phyloP scores from a whole-genome alignment of 495 filamentous ascomycete species.

The Penicillium simplicissimum region DNA sequence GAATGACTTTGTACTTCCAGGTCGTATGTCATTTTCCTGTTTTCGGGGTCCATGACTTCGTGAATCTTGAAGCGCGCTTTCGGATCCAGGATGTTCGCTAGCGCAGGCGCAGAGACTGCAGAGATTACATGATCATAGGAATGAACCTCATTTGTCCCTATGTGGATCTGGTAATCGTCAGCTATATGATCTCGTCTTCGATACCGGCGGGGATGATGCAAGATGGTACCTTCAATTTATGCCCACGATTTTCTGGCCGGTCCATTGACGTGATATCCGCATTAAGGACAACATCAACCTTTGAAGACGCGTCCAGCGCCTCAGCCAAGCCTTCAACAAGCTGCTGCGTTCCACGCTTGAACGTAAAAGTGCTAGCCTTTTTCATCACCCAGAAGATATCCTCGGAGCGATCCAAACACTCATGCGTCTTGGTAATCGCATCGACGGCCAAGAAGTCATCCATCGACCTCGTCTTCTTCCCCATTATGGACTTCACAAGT shows the following conservation, averaged over 20 bases:
- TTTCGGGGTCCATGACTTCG: neutral
- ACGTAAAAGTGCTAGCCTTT: slow-evolving; percentile 54
- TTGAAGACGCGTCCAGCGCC: slow-evolving; percentile 29
- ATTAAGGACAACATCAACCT: slow-evolving; percentile 30
- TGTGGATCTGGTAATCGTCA: slow-evolving; percentile 15
- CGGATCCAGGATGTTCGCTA: slow-evolving; percentile 27
- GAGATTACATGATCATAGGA: slow-evolving; percentile 68
- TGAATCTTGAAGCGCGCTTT: neutral
- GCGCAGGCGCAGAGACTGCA: slow-evolving; percentile 57
- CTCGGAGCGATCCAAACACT: slow-evolving; percentile 16
- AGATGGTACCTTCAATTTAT: neutral
- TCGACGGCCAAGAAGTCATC: slow-evolving; percentile 36
- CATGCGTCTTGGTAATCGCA: slow-evolving; percentile 1
- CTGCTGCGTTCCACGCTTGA: slow-evolving; percentile 36
- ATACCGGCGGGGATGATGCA: neutral
- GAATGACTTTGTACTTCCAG: neutral
- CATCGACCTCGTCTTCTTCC: slow-evolving; percentile 14
- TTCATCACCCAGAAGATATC: slow-evolving; percentile 18
- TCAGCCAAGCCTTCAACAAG: slow-evolving; percentile 34
- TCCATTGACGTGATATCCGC: slow-evolving; percentile 18
- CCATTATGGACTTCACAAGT: slow-evolving; percentile 8
- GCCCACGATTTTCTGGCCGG: neutral
- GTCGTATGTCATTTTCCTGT: neutral
- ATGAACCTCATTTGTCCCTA: slow-evolving; percentile 7
- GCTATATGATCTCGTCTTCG: neutral